Evolutionary conservation across 441 rosid species (phyloP).

Genomic region (Adansonia gregorii): DNA sequence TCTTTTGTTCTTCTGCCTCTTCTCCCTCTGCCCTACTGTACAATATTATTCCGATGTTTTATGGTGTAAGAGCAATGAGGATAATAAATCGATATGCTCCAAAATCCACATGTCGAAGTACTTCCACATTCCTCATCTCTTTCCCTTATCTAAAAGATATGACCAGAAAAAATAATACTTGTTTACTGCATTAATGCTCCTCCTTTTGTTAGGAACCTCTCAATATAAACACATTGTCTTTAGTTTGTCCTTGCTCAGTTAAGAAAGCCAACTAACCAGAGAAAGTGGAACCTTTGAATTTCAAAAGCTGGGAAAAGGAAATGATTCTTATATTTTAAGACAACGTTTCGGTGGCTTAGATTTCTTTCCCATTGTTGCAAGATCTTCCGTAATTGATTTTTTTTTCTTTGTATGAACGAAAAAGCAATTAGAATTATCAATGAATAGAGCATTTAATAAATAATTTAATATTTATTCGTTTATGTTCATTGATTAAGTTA

Average conservation of each 20-base stretch:
- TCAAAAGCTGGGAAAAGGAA: not conserved
- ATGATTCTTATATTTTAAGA: too few species aligned
- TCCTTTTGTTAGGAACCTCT: conserved; percentile 10
- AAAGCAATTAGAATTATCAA: too few species aligned
- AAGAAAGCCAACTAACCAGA: not conserved
- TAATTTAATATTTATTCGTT: too few species aligned
- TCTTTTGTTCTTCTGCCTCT: not conserved
- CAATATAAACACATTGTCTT: not conserved
- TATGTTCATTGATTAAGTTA: too few species aligned
- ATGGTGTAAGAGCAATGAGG: not conserved
- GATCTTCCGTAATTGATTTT: too few species aligned
- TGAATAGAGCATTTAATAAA: too few species aligned
- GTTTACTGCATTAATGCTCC: not conserved
- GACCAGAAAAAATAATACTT: conserved; percentile 5
- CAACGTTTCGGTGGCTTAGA: too few species aligned
- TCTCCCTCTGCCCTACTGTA: not conserved
- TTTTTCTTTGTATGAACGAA: too few species aligned
- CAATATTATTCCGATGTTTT: not conserved
- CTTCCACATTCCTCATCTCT: not conserved
- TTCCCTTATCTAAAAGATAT: not conserved
- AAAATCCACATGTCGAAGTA: not conserved
- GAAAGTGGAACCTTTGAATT: conserved; percentile 19
- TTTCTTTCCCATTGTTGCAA: too few species aligned
- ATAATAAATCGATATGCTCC: not conserved
- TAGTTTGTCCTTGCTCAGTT: not conserved